Evolutionary conservation across 768 basidiomycete genomes (phyloP).

Genomic region (Tricholoma flavovirens): DNA sequence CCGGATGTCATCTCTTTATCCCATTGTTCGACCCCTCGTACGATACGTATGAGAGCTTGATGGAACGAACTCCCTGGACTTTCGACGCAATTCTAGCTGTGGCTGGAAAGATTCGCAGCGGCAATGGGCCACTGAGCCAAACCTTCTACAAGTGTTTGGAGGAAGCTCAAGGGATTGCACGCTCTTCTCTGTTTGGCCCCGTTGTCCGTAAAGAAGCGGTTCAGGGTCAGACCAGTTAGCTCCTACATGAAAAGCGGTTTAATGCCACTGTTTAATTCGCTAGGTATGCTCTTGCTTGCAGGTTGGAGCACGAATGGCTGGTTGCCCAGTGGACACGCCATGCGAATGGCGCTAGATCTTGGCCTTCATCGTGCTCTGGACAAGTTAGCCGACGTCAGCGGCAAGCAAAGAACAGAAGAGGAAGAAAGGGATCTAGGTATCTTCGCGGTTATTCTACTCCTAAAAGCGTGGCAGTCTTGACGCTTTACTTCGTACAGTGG

Average conservation of each 20-base stretch:
- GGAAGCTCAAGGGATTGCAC: constrained; percentile 93
- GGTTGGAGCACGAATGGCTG: constrained; percentile 95
- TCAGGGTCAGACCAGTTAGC: constrained; percentile 50
- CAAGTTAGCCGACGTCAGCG: constrained; percentile 74
- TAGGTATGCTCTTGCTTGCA: constrained; percentile 86
- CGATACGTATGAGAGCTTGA: constrained; percentile 89
- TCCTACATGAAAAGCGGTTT: constrained; percentile 11
- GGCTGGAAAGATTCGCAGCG: constrained; percentile 87
- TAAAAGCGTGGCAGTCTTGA: constrained; percentile 2
- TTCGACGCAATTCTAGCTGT: constrained; percentile 92
- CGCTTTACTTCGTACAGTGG: constrained; percentile 43
- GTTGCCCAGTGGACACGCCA: constrained; percentile 92
- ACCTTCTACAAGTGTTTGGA: constrained; percentile 90
- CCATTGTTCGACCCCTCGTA: constrained; percentile 90
- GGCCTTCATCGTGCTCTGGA: constrained; percentile 90
- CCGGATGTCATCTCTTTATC: constrained; percentile 94
- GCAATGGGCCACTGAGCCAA: constrained; percentile 76
- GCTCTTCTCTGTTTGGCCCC: constrained; percentile 89
- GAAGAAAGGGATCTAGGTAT: constrained; percentile 84
- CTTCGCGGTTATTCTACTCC: constrained; percentile 2
- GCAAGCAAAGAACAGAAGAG: constrained; percentile 67
- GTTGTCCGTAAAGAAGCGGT: constrained; percentile 93
- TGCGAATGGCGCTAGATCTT: constrained; percentile 94
- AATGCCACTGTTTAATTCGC: constrained; percentile 12
- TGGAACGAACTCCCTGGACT: constrained; percentile 92